Base-by-base conservation (phyloP, 805 yeast species). In the Metschnikowia picachoensis region DNA sequence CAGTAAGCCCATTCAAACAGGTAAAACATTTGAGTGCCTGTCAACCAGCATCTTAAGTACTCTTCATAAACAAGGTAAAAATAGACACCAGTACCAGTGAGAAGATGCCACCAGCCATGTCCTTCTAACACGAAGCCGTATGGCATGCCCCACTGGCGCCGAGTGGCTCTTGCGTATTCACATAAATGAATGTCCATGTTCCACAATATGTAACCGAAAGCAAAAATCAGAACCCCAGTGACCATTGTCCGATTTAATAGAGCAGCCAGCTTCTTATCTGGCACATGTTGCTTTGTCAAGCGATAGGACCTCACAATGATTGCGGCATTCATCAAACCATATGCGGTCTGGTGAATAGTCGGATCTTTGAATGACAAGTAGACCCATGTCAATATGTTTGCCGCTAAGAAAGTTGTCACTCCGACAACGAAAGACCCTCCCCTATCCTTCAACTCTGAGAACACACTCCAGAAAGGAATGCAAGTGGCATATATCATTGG, bases 401-500 rank as follows among this genome's bases (percentile, higher is more conserved):
- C 87, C 2, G 82, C 81, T 30, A 66, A 51, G 37, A 76, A 66
- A 3, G 82, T 74, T 11, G 73, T 66, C 9, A 69, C 37, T 0
- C 76, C 89, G 17, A 82, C 70, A 12, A 62, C 44, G n/a, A 66
- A 39, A 9, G 80, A 72, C 28, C 65, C 70, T 44, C 60, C 54
- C 14, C 52, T 59, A 14, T 74, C 51, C 47, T 67, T 70, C 35
- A 78, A 79, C 59, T 82, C 87, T 39, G 86, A 76, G 54, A 85
- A 83, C 1, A 87, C 82, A 36, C 83, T 77, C 95, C 95, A 88
- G 50, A 89, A 83, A 0, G 99, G 98, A 27, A 92, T 82, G 53
- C 97, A 92, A 2, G 99, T 94, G 17, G 96, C 97, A 67, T 94
- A 94, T 51, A 94, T 88, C 99, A 94, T 94, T 35, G 99, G 99